Percentiles rank a stretch among this genome's conserved stretches.
Evolutionary conservation across 805 yeast genomes (phyloP).

Genomic region (Candida silvicultrix): DNA sequence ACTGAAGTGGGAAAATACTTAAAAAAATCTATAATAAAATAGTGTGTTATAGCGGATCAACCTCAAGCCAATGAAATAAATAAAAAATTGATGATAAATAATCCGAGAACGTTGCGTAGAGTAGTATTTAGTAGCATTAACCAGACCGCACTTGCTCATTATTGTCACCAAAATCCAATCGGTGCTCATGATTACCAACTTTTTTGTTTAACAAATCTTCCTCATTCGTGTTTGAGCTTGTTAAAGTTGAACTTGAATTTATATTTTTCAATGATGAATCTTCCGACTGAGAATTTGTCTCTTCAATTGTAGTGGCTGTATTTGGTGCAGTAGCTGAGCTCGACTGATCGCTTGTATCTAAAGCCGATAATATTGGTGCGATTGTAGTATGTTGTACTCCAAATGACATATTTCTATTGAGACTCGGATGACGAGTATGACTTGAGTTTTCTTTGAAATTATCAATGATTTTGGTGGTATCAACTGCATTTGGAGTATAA

Average conservation of each 20-base stretch:
- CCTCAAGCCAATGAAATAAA: no score
- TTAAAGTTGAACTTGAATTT: constrained; percentile 1
- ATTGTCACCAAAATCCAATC: not conserved
- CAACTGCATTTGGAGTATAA: constrained; percentile 15
- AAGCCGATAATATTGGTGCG: not conserved
- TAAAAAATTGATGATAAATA: no score
- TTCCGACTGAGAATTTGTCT: not conserved
- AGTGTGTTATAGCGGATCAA: no score
- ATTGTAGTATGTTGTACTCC: constrained; percentile 24
- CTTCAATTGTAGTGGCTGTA: not conserved
- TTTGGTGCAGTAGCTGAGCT: not conserved
- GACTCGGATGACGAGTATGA: not conserved
- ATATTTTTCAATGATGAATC: not conserved
- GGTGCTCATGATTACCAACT: not conserved
- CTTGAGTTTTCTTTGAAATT: constrained; percentile 14
- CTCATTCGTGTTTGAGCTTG: not conserved
- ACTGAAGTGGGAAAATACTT: no score
- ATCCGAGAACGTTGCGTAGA: no score
- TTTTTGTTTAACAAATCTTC: not conserved
- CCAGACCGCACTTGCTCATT: not conserved
- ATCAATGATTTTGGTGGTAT: constrained; percentile 16
- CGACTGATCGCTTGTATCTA: not conserved
- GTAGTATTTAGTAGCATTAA: no score
- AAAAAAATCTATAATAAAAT: no score
- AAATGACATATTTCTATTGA: constrained; percentile 16